These are phyloP conservation scores for Podaxis sp. DNA, from an alignment of 768 basidiomycete species.

Conservation along the genomic window DNA sequence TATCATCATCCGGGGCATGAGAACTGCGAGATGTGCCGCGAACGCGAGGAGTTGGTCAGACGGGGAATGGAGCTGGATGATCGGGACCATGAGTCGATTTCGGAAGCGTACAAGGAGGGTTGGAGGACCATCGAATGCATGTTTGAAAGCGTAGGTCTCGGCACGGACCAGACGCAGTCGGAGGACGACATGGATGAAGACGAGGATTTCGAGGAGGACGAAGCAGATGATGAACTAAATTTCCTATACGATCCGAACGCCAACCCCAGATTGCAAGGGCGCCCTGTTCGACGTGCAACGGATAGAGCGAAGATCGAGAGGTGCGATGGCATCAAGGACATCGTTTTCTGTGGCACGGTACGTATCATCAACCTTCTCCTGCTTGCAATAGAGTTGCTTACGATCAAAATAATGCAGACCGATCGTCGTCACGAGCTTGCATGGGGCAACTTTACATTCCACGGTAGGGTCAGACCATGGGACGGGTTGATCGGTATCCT, in stretches of 20 bases:
- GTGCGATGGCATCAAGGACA: conserved; percentile 57
- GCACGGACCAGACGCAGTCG: conserved; percentile 9
- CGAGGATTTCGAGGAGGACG: conserved; percentile 12
- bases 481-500: conserved; percentile 56
- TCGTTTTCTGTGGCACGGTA: conserved; percentile 59
- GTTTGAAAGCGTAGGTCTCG: conserved; percentile 13
- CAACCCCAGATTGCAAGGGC: conserved; percentile 1
- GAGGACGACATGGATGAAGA: conserved; percentile 25
- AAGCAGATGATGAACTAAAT: conserved; percentile 23
- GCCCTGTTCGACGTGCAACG: conserved; percentile 16
- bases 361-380: conserved; percentile 12
- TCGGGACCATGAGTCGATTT: not conserved
- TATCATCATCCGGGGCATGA: conserved; percentile 7
- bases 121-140: conserved; percentile 13
- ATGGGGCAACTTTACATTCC: conserved; percentile 43
- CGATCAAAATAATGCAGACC: conserved; percentile 30
- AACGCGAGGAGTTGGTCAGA: conserved; percentile 18
- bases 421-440: conserved; percentile 42
- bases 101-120: conserved; percentile 11
- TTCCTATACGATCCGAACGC: conserved; percentile 13
- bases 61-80: conserved; percentile 9
- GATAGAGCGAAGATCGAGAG: conserved; percentile 18
- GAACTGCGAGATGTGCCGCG: conserved; percentile 11
- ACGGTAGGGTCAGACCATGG: conserved; percentile 54
- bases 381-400: not conserved